phyloP scores from a whole-genome alignment of 129 eudicot species.

The Cynara cardunculus region DNA sequence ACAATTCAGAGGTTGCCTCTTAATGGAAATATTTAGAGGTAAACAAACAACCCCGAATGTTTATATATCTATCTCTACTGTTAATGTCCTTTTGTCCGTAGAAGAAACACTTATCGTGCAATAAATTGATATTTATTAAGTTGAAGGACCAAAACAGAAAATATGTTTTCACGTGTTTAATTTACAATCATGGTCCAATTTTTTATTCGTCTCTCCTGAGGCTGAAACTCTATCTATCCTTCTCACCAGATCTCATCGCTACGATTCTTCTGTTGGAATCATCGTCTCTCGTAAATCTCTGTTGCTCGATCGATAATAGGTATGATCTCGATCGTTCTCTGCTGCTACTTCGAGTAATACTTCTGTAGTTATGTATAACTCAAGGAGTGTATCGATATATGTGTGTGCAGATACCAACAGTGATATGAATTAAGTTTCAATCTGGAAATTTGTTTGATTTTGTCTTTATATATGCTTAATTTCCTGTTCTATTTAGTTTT shows the following conservation, averaged over 20 bases:
- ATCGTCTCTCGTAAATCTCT: background rate
- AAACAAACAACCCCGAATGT: no score
- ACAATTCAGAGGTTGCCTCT: no score
- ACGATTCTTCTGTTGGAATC: background rate
- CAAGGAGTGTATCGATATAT: background rate
- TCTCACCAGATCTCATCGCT: conserved; percentile 7
- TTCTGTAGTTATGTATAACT: background rate
- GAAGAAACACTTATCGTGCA: no score
- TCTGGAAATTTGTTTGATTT: conserved; percentile 11
- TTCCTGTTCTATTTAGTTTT: background rate
- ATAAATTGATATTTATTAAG: background rate
- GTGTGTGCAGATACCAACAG: background rate
- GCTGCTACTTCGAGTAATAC: conserved; percentile 4
- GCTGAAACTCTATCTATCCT: background rate
- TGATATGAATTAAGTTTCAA: conserved; percentile 10
- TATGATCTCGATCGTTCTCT: conserved; percentile 7
- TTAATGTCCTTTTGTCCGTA: no score
- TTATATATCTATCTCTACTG: no score
- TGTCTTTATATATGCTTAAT: background rate
- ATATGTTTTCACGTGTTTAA: background rate
- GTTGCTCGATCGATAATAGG: conserved; percentile 19
- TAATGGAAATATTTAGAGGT: no score
- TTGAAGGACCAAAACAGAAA: background rate
- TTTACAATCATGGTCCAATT: background rate
- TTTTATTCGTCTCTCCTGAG: background rate